Evolutionary conservation across 805 yeast species (phyloP), one percentile per base, ranked within the genome.

Genomic region (Schwanniomyces sp.): DNA sequence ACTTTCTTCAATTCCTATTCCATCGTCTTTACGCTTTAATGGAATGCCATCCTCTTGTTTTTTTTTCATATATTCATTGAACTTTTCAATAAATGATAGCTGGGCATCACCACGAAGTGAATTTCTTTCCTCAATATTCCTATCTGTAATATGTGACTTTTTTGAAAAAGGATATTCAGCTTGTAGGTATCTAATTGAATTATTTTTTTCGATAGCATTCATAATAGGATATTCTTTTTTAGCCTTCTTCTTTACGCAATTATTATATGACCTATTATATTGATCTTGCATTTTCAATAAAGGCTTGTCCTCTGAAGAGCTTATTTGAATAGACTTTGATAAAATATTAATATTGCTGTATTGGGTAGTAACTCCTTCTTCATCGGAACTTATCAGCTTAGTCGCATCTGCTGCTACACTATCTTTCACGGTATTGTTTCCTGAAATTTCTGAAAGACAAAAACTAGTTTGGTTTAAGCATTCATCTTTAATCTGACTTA

Each of bases 401-500:
- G 18, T 26, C 6, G 11, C 26, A 14, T 27, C 12, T 17, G 34
- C 17, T 27, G 11, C 36, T 4, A 12, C 7, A 11, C 28, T 38
- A 16, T 1, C 5, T 16, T 12, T 14, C 10, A 4, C 18, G 7
- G 21, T 2, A 32, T 5, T 16, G 11, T 32, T 24, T 2, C 38
- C 43, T 9, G 28, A 18, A 14, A 18, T 24, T 29, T 38, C 37
- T 8, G 38, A 34, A 9, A 50, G 40, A 7, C 27, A 6, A 32
- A 24, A 50, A 7, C 45, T 45, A 11, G 18, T 38, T 18, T 43
- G 21, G 40, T 52, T 54, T n/a, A 54, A 32, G 24, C 40, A 46
- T 6, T n/a, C 9, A 17, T 25, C 36, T 29, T 45, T 34, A 3
- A 56, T 47, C 39, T 46, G 53, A 36, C 57, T 55, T 9, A 51